Evolutionary conservation across 140 eudicot genomes (phyloP), one percentile per base, ranked within the genome.

Genomic region (Bidens hawaiensis): DNA sequence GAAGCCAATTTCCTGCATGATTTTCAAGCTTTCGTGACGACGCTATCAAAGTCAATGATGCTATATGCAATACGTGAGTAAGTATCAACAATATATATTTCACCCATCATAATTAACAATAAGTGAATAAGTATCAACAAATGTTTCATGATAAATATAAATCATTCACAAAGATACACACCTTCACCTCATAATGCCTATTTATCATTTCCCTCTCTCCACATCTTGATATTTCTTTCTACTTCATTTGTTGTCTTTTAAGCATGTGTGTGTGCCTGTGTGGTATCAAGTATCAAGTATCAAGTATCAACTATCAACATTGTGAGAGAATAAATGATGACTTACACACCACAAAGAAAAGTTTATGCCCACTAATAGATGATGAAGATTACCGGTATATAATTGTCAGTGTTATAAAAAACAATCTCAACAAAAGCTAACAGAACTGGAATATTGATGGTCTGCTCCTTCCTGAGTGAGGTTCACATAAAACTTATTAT

Each of bases 1-100:
- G n/a, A n/a, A n/a, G 68, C 99, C 96, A 65, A 94, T 93, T 67
- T 93, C 99, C 74, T 87, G 99, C 99, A 93, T 93, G 38, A 93
- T 93, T 77, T 93, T 93, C 76, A 93, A 78, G 77, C 99, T 93
- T 80, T 93, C 99, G 6, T 95, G 93, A 0, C 99, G 93, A 41
- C 99, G 74, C 71, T 93, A n/a, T n/a, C n/a, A n/a, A n/a, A n/a
- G n/a, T n/a, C n/a, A 93, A 76, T 12, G 93, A 85, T 68, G 96
- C 89, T 30, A 93, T 93, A 96, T 93, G 64, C 53, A 61, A 52
- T 46, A n/a, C n/a, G 73, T 23, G 38, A 60, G 70, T 55, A 45
- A 26, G 19, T 27, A 69, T 21, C 19, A 30, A 72, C 52, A 67
- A 69, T 23, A 36, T n/a, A n/a, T n/a, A n/a, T n/a, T n/a, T n/a